Evolutionary conservation across 768 basidiomycete species (phyloP), one percentile per base, ranked within the genome.

Genomic region (Lentinula detonsa): DNA sequence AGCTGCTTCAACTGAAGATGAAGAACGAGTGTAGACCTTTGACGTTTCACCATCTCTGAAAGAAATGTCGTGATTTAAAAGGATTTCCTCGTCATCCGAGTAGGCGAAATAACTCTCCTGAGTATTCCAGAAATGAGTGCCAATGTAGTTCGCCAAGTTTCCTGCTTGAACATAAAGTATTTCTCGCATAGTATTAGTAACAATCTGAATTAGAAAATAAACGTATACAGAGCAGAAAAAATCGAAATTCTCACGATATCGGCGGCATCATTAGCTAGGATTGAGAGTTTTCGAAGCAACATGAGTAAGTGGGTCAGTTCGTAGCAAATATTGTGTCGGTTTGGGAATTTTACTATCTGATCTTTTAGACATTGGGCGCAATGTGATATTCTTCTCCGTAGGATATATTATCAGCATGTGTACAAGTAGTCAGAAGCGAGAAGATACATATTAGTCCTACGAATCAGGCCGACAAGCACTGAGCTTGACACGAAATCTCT

Each of bases 61-160:
- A 10, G 90, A 91, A 52, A 88, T 73, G 62, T 79, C 78, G 66
- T 82, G 75, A 60, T 82, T 76, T 40, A 83, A 73, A 35, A 76
- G 60, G 4, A 79, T 66, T 23, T 79, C 78, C 58, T 78, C 74
- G 42, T 70, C 72, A 51, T 78, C 79, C 21, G 76, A 74, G 62
- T 81, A 81, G 0, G 77, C 75, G 64, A 87, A 80, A 69, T 91
- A 91, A 63, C 72, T 79, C 70, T 90, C 86, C 70, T 91, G 90
- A 1, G 87, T 81, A 67, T 91, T 91, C 89, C 89, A 93, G 65
- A 90, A 91, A 66, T 92, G 90, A 0, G 88, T 83, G 50, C 88
- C 89, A 18, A 81, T 72, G 67, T 85, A 85, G 67, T 92, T 91
- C 18, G 90, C 79, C 48, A 82, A 67, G 37, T 76, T 70, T 59